Evolutionary conservation across 2,329 filamentous ascomycete genomes (phyloP), one percentile per base, ranked within the genome.

Genomic region (Aphanoascus verrucosus): DNA sequence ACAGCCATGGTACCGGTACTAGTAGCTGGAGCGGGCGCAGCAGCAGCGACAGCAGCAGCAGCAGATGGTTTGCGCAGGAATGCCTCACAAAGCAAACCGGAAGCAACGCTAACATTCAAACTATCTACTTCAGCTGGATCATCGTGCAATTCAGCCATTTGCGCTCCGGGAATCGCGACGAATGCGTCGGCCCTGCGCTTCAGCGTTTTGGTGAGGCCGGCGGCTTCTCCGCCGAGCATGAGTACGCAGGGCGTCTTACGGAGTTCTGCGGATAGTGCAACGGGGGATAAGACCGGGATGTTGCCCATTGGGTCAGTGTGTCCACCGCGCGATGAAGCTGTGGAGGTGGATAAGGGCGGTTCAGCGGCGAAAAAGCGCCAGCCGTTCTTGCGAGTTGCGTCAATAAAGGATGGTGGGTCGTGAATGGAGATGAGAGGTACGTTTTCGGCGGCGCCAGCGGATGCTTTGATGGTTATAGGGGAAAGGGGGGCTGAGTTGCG

Each of bases 31-130:
- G 28, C 15, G 3, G 20, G 20, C 3, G n/a, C 44, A 5, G 23
- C 3, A 20, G 11, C 2, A 5, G 23, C 3, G 11, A 7, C 2
- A 5, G 19, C 23, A 23, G 59, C 56, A 15, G 61, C 59, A 32
- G 41, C 41, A 12, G 41, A 56, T n/a, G 66, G 67, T 23, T 63
- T 59, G 2, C 64, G 65, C 49, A 72, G 59, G 54, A 72, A 70
- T 57, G 63, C 68, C 52, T 72, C 64, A 58, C 70, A 70, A 49
- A 97, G 71, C 47, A 97, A 72, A 0, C 82, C 88, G 5, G 87
- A 82, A 1, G 93, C 91, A 17, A 94, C 90, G 64, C 87, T 88
- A 38, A 97, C 93, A 65, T 98, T 97, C 66, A 98, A 71, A 67
- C 89, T 95, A 68, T 97, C 91, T 2, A 98, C 82, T 1, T 77